These are phyloP conservation scores for Zarea fungicola DNA, from an alignment of 2,329 filamentous ascomycete genomes.

Conservation along the genomic window DNA sequence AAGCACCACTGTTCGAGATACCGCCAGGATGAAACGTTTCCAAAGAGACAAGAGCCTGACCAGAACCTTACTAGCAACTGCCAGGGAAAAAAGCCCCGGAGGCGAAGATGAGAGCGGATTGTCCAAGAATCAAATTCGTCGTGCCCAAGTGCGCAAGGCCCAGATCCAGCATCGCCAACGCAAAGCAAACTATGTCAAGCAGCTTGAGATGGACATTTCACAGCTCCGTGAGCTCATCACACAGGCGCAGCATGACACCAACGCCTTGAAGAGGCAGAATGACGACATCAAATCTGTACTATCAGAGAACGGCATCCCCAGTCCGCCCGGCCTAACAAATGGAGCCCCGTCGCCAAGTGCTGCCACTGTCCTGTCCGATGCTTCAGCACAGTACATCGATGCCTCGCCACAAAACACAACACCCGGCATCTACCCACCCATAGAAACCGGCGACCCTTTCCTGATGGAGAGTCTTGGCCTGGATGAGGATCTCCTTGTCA, in stretches of 20 bases:
- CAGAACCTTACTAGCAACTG: slow-evolving; percentile 3
- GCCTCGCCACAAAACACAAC: not conserved
- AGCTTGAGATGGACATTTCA: slow-evolving; percentile 48
- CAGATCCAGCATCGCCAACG: slow-evolving; percentile 52
- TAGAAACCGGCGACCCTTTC: slow-evolving; percentile 1
- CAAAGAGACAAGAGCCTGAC: slow-evolving; percentile 6
- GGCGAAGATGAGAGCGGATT: slow-evolving; percentile 25
- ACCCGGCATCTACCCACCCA: slow-evolving; percentile 4
- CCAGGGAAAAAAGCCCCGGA: slow-evolving; percentile 10
- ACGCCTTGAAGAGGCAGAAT: slow-evolving; percentile 37
- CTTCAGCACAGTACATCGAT: not conserved
- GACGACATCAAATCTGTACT: slow-evolving; percentile 35
- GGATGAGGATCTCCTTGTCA: slow-evolving; percentile 35
- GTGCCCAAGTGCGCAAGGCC: slow-evolving; percentile 47
- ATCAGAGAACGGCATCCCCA: slow-evolving; percentile 19
- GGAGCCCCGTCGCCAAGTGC: slow-evolving; percentile 5
- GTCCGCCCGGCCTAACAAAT: slow-evolving; percentile 13
- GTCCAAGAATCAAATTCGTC: slow-evolving; percentile 39
- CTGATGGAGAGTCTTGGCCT: slow-evolving; percentile 28
- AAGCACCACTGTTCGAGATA: slow-evolving; percentile 9
- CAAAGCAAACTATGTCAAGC: slow-evolving; percentile 49
- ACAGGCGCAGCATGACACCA: slow-evolving; percentile 34
- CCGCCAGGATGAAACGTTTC: slow-evolving; percentile 11
- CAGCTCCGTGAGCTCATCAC: slow-evolving; percentile 44
- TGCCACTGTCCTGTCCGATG: slow-evolving; percentile 11